Base-by-base conservation (phyloP, 345 rosid species). In the Microthlaspi erraticum region DNA sequence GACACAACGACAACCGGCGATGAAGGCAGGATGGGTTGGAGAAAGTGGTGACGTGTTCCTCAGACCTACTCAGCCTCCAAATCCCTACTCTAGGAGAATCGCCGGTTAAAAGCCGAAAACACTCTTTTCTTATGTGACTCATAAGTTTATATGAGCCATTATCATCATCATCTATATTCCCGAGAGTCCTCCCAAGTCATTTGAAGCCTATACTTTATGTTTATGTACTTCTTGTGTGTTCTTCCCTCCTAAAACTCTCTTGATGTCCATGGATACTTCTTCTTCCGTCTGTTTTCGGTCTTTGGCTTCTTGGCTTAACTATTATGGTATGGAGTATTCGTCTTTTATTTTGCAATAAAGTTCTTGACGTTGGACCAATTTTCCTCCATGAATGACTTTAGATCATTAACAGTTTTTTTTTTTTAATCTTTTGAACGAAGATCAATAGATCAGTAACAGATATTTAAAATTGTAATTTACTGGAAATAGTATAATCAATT, bases 11-110 rank as follows among this genome's bases (percentile, higher is more conserved):
- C 84, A 83, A 4, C 85, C 80, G 0, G 78, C 81, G 32, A 90
- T 93, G 88, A 86, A 81, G 72, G 90, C 90, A 5, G 96, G 92
- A 13, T 87, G 93, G 96, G 65, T 55, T 2, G 78, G 73, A 41
- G 88, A 70, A 63, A 81, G 82, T 11, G 84, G 76, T 19, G 87
- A 78, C 69, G 29, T 64, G 75, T 82, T 76, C 61, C 84, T 85
- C 6, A 72, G 88, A 65, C 84, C 86, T 64, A 70, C 79, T 20
- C 85, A 82, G 41, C 85, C 79, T 56, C 59, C 81, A 38, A 76
- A 83, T 54, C 70, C 81, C 5, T 81, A 74, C 61, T 9, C 64
- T 1, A 73, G 94, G 74, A 90, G 74, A 66, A 85, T 84, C 38
- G 84, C 78, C 0, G 93, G 89, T 62, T 86, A 70, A 77, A 64